phyloP scores from a whole-genome alignment of 2,329 filamentous ascomycete genomes.

The Exserohilum rostratum region DNA sequence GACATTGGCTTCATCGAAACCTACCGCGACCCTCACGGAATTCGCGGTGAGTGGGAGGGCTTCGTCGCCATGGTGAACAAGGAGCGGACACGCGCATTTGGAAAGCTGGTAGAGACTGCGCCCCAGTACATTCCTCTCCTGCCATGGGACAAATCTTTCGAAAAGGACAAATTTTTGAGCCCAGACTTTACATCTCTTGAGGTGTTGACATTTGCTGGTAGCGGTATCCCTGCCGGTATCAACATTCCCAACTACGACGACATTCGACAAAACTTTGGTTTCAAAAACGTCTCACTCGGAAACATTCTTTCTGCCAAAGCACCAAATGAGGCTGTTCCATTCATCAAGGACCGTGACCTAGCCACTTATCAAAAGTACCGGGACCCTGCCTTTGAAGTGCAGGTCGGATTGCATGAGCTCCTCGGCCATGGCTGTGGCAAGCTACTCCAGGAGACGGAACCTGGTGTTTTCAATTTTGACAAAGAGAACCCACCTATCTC shows the following conservation, averaged over 20 bases:
- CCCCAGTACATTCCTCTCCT: slow-evolving; percentile 84
- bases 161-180: slow-evolving; percentile 94
- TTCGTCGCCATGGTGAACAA: slow-evolving; percentile 75
- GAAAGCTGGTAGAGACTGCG: slow-evolving; percentile 80
- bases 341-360: slow-evolving; percentile 80
- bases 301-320: slow-evolving; percentile 93
- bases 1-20: slow-evolving; percentile 63
- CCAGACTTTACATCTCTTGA: slow-evolving; percentile 96
- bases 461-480: slow-evolving; percentile 89
- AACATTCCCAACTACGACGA: slow-evolving; percentile 64
- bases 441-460: slow-evolving; percentile 84
- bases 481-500: slow-evolving; percentile 78
- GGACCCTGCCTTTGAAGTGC: slow-evolving; percentile 89
- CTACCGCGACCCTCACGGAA: slow-evolving; percentile 61
- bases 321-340: slow-evolving; percentile 89
- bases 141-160: slow-evolving; percentile 86
- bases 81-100: slow-evolving; percentile 87
- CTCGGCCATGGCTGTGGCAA: slow-evolving; percentile 90
- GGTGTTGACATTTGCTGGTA: slow-evolving; percentile 78
- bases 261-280: slow-evolving; percentile 81
- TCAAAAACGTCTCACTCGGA: slow-evolving; percentile 92
- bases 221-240: slow-evolving; percentile 66
- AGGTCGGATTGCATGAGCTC: slow-evolving; percentile 93
- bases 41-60: slow-evolving; percentile 61
- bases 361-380: slow-evolving; percentile 81